Evolutionary conservation across 441 rosid genomes (phyloP).

Genomic region (Breynia disticha): DNA sequence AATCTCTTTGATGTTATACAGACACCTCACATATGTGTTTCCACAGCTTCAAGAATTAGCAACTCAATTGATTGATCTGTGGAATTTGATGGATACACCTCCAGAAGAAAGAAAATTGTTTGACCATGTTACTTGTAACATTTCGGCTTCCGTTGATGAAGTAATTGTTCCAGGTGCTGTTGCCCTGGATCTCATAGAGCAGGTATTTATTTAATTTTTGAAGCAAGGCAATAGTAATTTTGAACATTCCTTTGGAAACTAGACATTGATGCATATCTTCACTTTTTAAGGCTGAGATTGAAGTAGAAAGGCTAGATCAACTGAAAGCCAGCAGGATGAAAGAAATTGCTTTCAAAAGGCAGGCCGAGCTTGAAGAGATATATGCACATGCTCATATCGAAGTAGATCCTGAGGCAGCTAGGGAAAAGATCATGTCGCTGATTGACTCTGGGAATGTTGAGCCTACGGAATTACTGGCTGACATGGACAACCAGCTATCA

Average conservation of each 20-base stretch:
- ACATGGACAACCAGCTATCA: constrained; percentile 84
- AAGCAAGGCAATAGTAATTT: background rate
- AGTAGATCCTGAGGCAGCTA: constrained; percentile 69
- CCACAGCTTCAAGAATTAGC: constrained; percentile 89
- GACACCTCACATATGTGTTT: constrained; percentile 11
- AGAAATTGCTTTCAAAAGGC: constrained; percentile 87
- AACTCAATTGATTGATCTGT: constrained; percentile 71
- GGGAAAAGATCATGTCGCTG: constrained; percentile 71
- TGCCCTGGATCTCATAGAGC: constrained; percentile 78
- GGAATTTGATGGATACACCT: constrained; percentile 98
- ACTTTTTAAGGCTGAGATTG: constrained; percentile 63
- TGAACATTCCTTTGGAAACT: background rate
- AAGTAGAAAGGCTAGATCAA: constrained; percentile 92
- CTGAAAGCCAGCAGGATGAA: constrained; percentile 91
- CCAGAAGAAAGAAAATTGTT: constrained; percentile 73
- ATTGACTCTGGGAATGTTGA: constrained; percentile 82
- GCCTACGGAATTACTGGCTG: constrained; percentile 77
- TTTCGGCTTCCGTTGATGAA: constrained; percentile 78
- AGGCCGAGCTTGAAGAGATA: constrained; percentile 88
- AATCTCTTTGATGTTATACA: no score
- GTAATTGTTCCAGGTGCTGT: constrained; percentile 84
- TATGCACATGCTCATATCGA: constrained; percentile 72
- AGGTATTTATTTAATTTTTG: constrained; percentile 36
- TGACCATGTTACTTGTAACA: constrained; percentile 82
- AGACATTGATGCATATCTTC: constrained; percentile 6